phyloP scores from a whole-genome alignment of 2,329 filamentous ascomycete genomes.

The Aspergillus hortae region DNA sequence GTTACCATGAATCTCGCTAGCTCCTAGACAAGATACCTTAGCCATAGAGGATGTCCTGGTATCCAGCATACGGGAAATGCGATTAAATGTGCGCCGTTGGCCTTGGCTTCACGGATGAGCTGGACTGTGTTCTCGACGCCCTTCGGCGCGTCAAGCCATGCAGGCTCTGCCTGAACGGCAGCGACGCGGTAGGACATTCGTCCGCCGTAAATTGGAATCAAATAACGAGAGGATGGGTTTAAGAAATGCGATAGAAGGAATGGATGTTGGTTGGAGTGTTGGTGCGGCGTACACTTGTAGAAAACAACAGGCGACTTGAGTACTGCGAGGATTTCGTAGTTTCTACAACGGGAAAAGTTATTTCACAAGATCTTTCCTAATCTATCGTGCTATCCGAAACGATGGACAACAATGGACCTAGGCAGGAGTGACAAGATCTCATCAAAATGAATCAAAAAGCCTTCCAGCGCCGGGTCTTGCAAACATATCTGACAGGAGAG shows the following conservation, averaged over 20 bases:
- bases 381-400: not conserved
- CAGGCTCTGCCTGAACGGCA: constrained; percentile 52
- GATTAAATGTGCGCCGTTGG: constrained; percentile 53
- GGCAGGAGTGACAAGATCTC: too few species aligned
- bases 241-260: too few species aligned
- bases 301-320: too few species aligned
- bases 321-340: too few species aligned
- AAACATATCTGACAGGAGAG: not conserved
- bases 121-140: constrained; percentile 55
- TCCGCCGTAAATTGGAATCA: too few species aligned
- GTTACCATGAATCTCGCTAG: not conserved
- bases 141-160: constrained; percentile 57
- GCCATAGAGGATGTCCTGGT: constrained; percentile 53
- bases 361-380: not conserved
- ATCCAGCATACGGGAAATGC: constrained; percentile 56
- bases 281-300: too few species aligned
- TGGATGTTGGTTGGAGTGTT: too few species aligned
- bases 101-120: constrained; percentile 55
- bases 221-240: too few species aligned
- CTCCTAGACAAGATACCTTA: constrained; percentile 27
- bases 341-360: too few species aligned
- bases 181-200: constrained; percentile 5
- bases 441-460: not conserved
- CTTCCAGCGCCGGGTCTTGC: not conserved
- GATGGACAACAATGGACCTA: not conserved